Evolutionary conservation across 2,329 filamentous ascomycete genomes (phyloP).

Genomic region (Zelopaecilomyces penicillatus): DNA sequence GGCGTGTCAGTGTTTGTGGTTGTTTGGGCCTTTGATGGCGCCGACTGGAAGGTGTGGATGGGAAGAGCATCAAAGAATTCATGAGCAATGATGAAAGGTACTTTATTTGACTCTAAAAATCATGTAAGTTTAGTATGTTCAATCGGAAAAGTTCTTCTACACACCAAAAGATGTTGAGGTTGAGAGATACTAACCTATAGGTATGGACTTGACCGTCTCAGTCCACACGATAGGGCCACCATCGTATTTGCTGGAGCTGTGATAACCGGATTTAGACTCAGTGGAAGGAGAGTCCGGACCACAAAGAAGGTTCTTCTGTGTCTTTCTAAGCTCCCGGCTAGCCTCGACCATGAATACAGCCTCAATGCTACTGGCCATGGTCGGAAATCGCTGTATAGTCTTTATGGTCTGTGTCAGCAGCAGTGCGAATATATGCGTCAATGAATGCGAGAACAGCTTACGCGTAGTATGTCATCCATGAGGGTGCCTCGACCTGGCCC

Average conservation of each 20-base stretch:
- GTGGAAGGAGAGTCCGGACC: constrained; percentile 58
- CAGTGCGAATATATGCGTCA: not conserved
- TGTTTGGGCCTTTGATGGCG: constrained; percentile 32
- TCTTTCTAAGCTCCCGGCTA: constrained; percentile 65
- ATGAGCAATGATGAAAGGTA: constrained; percentile 90
- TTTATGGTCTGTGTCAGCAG: constrained; percentile 25
- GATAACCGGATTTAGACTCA: constrained; percentile 64
- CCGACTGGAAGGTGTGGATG: constrained; percentile 87
- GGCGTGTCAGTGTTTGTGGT: not conserved
- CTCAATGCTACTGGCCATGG: constrained; percentile 68
- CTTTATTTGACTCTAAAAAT: constrained; percentile 52
- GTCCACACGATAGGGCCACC: constrained; percentile 77
- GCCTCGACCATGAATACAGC: constrained; percentile 92
- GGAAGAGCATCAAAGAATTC: constrained; percentile 98
- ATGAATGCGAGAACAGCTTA: constrained; percentile 35
- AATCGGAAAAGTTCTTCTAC: not conserved
- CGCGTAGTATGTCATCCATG: constrained; percentile 92
- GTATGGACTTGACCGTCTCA: constrained; percentile 78
- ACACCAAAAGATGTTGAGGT: not conserved
- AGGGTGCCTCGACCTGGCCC: constrained; percentile 89
- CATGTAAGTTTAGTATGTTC: not conserved
- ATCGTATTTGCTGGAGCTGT: constrained; percentile 68
- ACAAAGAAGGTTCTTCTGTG: constrained; percentile 77
- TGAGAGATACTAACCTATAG: constrained; percentile 44
- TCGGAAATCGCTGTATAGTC: constrained; percentile 78